Evolutionary conservation across 1,284 basidiomycete genomes (phyloP).

Genomic region (Fistulinella staudtii): DNA sequence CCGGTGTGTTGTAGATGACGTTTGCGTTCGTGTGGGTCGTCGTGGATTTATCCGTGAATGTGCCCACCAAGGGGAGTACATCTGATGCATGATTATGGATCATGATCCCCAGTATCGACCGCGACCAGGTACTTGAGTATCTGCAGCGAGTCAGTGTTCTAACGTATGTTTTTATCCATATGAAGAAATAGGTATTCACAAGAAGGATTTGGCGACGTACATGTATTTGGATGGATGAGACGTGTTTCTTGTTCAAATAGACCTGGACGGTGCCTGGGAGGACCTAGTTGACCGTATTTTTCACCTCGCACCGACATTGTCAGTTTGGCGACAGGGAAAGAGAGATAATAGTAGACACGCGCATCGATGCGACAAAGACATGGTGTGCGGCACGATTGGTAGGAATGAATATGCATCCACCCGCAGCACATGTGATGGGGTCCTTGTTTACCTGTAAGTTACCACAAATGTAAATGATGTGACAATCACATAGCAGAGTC

Average conservation of each 20-base stretch:
- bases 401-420: conserved; percentile 15
- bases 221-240: conserved; percentile 18
- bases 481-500: too few species aligned
- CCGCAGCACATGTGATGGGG: conserved; percentile 16
- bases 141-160: conserved; percentile 18
- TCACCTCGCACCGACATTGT: conserved; percentile 19
- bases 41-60: conserved; percentile 7
- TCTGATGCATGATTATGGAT: conserved; percentile 12
- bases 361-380: conserved; percentile 23
- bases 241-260: conserved; percentile 22
- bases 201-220: conserved; percentile 7
- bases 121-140: conserved; percentile 19
- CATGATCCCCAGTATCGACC: conserved; percentile 15
- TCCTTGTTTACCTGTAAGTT: conserved; percentile 13
- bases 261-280: conserved; percentile 21
- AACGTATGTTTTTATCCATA: background rate
- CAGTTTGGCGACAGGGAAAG: background rate
- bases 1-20: conserved; percentile 16
- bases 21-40: conserved; percentile 19
- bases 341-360: background rate
- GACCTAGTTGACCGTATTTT: conserved; percentile 18
- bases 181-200: background rate
- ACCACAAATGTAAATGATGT: too few species aligned
- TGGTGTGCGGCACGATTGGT: conserved; percentile 15
- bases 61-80: conserved; percentile 9